These are phyloP conservation scores for Colletotrichum endophyticum DNA, from an alignment of 2,329 filamentous ascomycete genomes.

Conservation along the genomic window DNA sequence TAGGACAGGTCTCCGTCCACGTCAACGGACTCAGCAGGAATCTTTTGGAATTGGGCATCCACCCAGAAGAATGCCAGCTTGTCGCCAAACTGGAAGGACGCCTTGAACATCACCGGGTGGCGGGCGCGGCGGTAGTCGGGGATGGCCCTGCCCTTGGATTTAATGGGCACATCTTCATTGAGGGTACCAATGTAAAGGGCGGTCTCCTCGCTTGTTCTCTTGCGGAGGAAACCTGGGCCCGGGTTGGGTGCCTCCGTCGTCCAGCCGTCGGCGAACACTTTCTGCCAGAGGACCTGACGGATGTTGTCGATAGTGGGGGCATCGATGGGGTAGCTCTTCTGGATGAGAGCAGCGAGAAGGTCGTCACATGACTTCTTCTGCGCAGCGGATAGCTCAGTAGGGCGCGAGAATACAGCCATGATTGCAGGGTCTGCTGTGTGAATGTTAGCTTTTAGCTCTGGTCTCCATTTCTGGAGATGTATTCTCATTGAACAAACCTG, in stretches of 20 bases:
- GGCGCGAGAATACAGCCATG: background rate
- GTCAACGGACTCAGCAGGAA: background rate
- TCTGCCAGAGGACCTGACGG: background rate
- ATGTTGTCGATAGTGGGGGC: background rate
- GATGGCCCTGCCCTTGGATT: background rate
- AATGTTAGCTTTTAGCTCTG: background rate
- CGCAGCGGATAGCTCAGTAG: background rate
- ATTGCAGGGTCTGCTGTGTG: no score
- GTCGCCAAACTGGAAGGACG: background rate
- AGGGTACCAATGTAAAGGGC: constrained; percentile 2
- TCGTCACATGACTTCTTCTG: background rate
- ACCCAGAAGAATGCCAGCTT: constrained; percentile 6
- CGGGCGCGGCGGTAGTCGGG: constrained; percentile 2
- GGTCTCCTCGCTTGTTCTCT: constrained; percentile 1
- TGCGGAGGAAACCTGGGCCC: background rate
- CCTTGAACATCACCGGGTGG: background rate
- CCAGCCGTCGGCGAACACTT: background rate
- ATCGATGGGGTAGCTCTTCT: background rate
- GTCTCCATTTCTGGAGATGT: background rate
- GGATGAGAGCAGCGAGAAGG: background rate
- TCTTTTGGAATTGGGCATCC: background rate
- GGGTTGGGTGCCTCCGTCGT: background rate
- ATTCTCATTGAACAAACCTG: background rate
- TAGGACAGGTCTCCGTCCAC: background rate
- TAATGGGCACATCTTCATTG: background rate